These are phyloP conservation scores for Eucalyptus fibrosa DNA, from an alignment of 345 rosid genomes.

Conservation along the genomic window DNA sequence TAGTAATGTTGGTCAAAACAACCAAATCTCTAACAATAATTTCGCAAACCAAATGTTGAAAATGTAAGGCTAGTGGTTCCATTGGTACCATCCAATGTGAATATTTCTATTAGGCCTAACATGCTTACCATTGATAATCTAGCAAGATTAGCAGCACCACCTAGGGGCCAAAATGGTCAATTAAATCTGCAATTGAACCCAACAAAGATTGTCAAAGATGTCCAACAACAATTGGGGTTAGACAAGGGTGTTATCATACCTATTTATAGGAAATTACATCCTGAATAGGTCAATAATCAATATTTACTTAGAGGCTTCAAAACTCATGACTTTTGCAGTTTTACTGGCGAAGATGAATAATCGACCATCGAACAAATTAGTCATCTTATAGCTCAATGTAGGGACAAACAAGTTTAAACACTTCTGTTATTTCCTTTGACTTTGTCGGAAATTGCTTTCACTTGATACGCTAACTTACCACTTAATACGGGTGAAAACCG, in stretches of 20 bases:
- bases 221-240: background rate
- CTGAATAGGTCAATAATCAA: background rate
- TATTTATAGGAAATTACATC: background rate
- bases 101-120: background rate
- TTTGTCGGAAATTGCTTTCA: background rate
- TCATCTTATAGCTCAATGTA: background rate
- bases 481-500: too few relatives aligned
- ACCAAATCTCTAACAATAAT: background rate
- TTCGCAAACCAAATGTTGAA: background rate
- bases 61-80: background rate
- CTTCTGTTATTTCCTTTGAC: background rate
- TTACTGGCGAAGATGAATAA: background rate
- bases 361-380: background rate
- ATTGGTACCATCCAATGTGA: background rate
- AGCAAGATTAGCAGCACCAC: background rate
- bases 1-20: background rate
- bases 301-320: background rate
- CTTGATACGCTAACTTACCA: background rate
- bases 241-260: background rate
- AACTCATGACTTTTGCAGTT: background rate
- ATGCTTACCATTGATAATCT: background rate
- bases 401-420: background rate
- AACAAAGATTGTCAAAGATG: background rate
- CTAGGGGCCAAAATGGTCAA: background rate
- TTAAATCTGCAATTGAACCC: background rate